Conservation (phyloP, 345 rosid genomes). For the Ceriops tagal region DNA sequence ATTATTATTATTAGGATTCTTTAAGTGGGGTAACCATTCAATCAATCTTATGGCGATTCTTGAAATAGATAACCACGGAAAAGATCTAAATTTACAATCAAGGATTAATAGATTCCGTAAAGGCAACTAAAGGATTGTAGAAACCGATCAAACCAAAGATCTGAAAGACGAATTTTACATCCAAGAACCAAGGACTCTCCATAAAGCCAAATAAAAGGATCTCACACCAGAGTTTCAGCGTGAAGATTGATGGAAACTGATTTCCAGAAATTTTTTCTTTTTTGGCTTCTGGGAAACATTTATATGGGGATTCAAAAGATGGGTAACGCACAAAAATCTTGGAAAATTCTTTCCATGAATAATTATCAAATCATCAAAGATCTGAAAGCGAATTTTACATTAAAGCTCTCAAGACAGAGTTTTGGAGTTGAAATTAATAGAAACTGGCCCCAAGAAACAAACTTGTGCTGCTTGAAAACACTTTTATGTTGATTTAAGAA, state of each 20-base stretch:
- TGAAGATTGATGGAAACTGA: neutral
- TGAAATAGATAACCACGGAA: no score
- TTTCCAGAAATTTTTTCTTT: neutral
- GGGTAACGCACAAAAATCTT: no score
- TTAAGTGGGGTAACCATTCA: no score
- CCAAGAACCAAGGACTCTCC: neutral
- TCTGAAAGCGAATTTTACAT: neutral
- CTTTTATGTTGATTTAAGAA: no score
- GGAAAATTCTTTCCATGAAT: neutral
- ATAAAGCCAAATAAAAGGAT: neutral
- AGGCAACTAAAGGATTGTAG: no score
- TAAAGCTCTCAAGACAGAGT: neutral
- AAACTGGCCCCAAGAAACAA: neutral
- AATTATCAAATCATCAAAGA: neutral
- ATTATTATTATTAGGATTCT: no score
- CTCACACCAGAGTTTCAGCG: slow-evolving; percentile 3
- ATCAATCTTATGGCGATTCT: no score
- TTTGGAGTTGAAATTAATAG: neutral
- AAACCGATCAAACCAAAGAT: no score
- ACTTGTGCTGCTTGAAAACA: neutral
- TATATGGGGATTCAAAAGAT: neutral
- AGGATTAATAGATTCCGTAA: no score
- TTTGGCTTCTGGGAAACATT: neutral
- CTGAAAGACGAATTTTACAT: neutral
- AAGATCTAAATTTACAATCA: no score